Evolutionary conservation across 768 basidiomycete species (phyloP).

Genomic region (Boletus sensibilis): DNA sequence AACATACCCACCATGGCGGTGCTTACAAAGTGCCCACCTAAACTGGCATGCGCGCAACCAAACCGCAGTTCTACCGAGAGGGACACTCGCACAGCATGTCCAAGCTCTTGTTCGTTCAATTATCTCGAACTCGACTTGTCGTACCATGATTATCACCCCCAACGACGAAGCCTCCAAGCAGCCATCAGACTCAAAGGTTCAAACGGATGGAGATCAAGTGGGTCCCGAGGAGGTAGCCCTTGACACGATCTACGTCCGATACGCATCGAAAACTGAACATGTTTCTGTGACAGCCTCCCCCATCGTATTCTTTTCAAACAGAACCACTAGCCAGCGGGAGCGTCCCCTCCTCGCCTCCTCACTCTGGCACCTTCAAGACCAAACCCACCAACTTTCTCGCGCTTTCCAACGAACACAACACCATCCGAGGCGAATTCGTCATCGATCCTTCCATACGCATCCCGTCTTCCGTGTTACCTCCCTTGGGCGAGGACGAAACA

Average conservation of each 20-base stretch:
- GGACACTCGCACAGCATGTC: not conserved
- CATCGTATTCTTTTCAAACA: slow-evolving; percentile 17
- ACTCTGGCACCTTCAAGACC: slow-evolving; percentile 17
- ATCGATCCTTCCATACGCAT: slow-evolving; percentile 44
- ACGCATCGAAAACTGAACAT: not conserved
- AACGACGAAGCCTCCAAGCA: not conserved
- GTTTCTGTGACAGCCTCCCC: slow-evolving; percentile 19
- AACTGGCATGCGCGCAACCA: too few species aligned
- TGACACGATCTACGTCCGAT: not conserved
- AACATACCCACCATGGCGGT: not conserved
- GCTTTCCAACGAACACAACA: slow-evolving; percentile 3
- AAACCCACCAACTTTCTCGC: slow-evolving; percentile 30
- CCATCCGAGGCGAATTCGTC: slow-evolving; percentile 36
- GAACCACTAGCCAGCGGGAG: not conserved
- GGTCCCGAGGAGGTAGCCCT: slow-evolving; percentile 7
- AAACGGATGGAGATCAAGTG: not conserved
- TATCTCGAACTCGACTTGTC: not conserved
- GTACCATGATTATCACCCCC: slow-evolving; percentile 7
- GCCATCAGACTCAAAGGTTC: not conserved
- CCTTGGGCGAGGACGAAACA: slow-evolving; percentile 35
- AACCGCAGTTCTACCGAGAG: not conserved
- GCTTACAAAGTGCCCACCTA: not conserved
- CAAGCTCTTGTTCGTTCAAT: not conserved
- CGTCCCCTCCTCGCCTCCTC: not conserved
- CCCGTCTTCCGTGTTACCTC: slow-evolving; percentile 39